Percentiles rank a stretch among this genome's conserved stretches.
phyloP scores from a whole-genome alignment of 345 rosid genomes.

The Brassica rapa region DNA sequence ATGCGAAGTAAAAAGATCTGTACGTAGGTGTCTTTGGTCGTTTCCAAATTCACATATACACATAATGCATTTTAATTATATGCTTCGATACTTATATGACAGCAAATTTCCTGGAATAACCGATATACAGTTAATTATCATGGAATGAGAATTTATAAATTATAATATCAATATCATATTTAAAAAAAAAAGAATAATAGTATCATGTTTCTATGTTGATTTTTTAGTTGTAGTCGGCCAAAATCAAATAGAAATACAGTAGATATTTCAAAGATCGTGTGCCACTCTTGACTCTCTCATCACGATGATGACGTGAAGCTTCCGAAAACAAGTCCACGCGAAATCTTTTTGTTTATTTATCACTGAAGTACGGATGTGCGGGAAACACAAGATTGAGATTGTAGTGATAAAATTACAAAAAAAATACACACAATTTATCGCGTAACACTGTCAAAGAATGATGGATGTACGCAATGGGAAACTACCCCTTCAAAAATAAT shows the following conservation, averaged over 20 bases:
- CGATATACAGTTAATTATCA: neutral
- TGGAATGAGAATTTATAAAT: neutral
- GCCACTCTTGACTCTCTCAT: conserved; percentile 39
- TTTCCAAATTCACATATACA: neutral
- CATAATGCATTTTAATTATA: neutral
- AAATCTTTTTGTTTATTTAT: conserved; percentile 15
- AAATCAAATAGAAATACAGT: neutral
- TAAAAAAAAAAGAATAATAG: neutral
- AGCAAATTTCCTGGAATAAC: neutral
- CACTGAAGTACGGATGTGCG: neutral
- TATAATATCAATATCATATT: neutral
- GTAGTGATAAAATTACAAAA: neutral
- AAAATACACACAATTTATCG: neutral
- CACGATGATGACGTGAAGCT: conserved; percentile 39
- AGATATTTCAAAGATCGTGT: conserved; percentile 28
- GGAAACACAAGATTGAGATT: neutral
- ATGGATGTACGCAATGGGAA: conserved; percentile 1
- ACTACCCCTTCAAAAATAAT: neutral
- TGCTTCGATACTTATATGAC: neutral
- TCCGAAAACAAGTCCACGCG: conserved; percentile 30
- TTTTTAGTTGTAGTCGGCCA: conserved; percentile 10
- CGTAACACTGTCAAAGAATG: conserved; percentile 15
- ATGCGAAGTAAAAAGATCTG: neutral
- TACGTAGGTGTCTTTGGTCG: neutral
- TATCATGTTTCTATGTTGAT: neutral